Conservation (phyloP, 768 basidiomycete species). For the Hericium coralloides region DNA sequence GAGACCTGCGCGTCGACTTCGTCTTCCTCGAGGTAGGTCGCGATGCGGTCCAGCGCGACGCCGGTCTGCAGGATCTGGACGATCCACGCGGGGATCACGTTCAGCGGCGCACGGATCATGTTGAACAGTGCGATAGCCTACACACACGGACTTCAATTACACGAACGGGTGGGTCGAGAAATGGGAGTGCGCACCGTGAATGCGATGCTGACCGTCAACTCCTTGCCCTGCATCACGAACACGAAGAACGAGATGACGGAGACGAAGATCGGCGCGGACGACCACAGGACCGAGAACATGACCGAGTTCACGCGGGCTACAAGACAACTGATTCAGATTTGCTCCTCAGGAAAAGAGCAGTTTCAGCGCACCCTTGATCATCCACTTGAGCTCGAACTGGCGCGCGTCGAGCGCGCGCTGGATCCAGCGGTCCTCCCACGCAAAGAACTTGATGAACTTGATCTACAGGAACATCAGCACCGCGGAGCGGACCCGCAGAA, state of each 20-base stretch:
- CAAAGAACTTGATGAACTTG: slow-evolving; percentile 80
- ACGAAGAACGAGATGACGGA: slow-evolving; percentile 73
- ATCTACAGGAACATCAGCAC: slow-evolving; percentile 26
- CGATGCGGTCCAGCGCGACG: slow-evolving; percentile 53
- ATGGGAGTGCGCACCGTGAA: slow-evolving; percentile 56
- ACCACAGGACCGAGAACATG: slow-evolving; percentile 67
- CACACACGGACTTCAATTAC: not conserved
- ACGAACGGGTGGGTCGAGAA: not conserved
- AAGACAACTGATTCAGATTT: not conserved
- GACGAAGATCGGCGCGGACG: slow-evolving; percentile 66
- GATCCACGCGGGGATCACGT: slow-evolving; percentile 72
- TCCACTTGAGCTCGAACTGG: slow-evolving; percentile 64
- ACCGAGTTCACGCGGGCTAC: slow-evolving; percentile 64
- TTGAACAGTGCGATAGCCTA: slow-evolving; percentile 74
- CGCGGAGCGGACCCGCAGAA: not conserved
- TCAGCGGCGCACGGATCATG: slow-evolving; percentile 76
- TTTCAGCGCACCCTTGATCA: slow-evolving; percentile 48
- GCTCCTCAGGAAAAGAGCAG: not conserved
- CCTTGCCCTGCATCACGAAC: slow-evolving; percentile 62
- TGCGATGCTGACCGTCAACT: slow-evolving; percentile 70
- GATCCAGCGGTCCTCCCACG: slow-evolving; percentile 76
- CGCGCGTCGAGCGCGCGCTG: slow-evolving; percentile 54
- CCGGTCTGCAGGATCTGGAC: slow-evolving; percentile 66
- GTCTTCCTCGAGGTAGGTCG: slow-evolving; percentile 50
- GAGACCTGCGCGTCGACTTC: slow-evolving; percentile 56